Conservation (phyloP, 1,284 basidiomycete genomes). For the Takashimella tepidaria region DNA sequence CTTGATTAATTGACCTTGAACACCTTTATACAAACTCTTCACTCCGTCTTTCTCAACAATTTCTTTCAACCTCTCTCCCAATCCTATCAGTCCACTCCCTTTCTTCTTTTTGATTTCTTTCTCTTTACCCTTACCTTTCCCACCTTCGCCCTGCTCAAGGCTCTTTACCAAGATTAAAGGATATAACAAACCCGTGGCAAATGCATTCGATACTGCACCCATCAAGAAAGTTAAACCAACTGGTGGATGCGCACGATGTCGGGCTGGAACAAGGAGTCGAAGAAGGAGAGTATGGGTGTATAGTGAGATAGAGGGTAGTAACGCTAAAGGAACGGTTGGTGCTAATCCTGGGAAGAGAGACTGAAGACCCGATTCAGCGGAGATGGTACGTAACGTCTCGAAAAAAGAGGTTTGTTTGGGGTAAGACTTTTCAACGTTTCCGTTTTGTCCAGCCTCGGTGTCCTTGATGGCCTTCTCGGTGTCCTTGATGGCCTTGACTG, state of each 20-base stretch:
- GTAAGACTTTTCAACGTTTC: too few relatives aligned
- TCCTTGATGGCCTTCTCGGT: too few relatives aligned
- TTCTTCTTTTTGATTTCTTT: conserved; percentile 4
- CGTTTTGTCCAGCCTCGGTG: too few relatives aligned
- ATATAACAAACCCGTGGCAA: conserved; percentile 44
- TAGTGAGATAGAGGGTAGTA: conserved; percentile 41
- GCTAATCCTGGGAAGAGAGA: conserved; percentile 13
- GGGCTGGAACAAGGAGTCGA: conserved; percentile 34
- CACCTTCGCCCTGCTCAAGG: conserved; percentile 24
- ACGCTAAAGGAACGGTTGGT: conserved; percentile 26
- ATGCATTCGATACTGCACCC: conserved; percentile 48
- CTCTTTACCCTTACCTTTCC: conserved; percentile 3
- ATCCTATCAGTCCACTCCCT: conserved; percentile 13
- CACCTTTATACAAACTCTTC: conserved; percentile 72
- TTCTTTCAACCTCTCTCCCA: conserved; percentile 21
- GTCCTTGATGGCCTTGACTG: too few relatives aligned
- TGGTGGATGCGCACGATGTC: conserved; percentile 36
- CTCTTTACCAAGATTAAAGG: conserved; percentile 49
- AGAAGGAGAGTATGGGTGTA: conserved; percentile 44
- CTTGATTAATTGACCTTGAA: conserved; percentile 76
- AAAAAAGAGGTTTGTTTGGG: conserved; percentile 7
- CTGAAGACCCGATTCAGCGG: conserved; percentile 27
- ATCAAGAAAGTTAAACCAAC: conserved; percentile 46
- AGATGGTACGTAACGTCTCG: conserved; percentile 8
- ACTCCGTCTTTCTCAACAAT: conserved; percentile 68